Conservation (phyloP, 1,284 basidiomycete genomes). For the Singerocomus inundabilis region DNA sequence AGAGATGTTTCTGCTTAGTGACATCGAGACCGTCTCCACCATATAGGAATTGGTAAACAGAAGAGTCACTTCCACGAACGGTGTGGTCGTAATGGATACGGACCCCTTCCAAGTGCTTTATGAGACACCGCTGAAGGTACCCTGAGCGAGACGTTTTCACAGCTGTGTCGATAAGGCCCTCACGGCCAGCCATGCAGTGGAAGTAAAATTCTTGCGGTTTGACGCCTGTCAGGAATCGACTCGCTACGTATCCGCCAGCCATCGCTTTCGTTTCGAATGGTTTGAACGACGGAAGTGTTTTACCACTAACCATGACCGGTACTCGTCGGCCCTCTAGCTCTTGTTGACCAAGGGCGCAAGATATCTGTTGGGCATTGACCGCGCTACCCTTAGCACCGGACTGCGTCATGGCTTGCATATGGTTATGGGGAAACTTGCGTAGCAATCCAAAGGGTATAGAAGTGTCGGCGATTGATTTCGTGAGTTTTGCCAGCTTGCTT, state of each 20-base stretch:
- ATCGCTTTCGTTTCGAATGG: conserved; percentile 96
- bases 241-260: conserved; percentile 99
- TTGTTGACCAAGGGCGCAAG: conserved; percentile 95
- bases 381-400: conserved; percentile 98
- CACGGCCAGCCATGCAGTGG: conserved; percentile 99
- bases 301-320: conserved; percentile 98
- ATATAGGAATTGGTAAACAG: conserved; percentile 95
- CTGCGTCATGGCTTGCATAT: conserved; percentile 99
- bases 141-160: conserved; percentile 99
- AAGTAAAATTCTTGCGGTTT: conserved; percentile 99
- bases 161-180: conserved; percentile 98
- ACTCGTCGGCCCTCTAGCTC: conserved; percentile 98
- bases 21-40: conserved; percentile 97
- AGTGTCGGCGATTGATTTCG: conserved; percentile 87
- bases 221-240: conserved; percentile 98
- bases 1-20: conserved; percentile 90
- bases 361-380: conserved; percentile 98
- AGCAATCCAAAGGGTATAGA: conserved; percentile 88
- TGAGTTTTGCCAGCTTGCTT: conserved; percentile 79
- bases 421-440: conserved; percentile 95
- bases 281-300: conserved; percentile 97
- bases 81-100: conserved; percentile 98
- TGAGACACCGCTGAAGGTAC: conserved; percentile 96
- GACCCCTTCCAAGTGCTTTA: conserved; percentile 97
- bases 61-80: conserved; percentile 92